A percentile compares a stretch with the other conserved stretches of the same genome.
Conservation (phyloP, 805 yeast species). For the Cyberlindnera japonica region DNA sequence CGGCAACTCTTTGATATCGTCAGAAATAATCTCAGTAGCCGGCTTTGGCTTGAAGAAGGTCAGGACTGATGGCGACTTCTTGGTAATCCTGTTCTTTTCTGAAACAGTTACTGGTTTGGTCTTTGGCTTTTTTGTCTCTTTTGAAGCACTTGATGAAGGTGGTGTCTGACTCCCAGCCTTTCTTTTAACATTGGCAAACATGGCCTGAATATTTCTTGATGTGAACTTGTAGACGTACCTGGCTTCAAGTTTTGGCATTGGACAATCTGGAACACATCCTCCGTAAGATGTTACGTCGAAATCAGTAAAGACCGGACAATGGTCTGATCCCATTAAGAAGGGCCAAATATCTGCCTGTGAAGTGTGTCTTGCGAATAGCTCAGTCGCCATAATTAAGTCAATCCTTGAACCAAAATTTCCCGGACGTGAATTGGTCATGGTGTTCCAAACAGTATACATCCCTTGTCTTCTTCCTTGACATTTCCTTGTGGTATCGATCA, state of each 20-base stretch:
- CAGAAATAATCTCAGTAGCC: too few species aligned
- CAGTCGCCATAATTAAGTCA: conserved; percentile 64
- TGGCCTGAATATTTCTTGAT: conserved; percentile 32
- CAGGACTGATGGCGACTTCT: conserved; percentile 11
- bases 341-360: conserved; percentile 57
- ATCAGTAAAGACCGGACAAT: conserved; percentile 86
- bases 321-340: conserved; percentile 81
- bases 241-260: conserved; percentile 49
- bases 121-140: conserved; percentile 2
- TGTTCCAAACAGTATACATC: conserved; percentile 92
- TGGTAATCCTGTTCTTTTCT: too few species aligned
- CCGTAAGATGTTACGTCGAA: conserved; percentile 31
- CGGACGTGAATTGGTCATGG: conserved; percentile 69
- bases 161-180: conserved; percentile 5
- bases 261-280: conserved; percentile 3
- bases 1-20: too few species aligned
- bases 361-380: conserved; percentile 31
- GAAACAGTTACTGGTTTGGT: conserved; percentile 18
- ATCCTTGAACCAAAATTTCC: conserved; percentile 85
- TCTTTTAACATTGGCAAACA: conserved; percentile 31
- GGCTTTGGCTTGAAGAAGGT: conserved; percentile 16
- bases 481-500: conserved; percentile 58
- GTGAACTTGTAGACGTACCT: conserved; percentile 41
- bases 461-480: conserved; percentile 53
- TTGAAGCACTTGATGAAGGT: conserved; percentile 2